Conservation (phyloP, 177 flowering plant genomes). For the Tripterygium wilfordii region DNA sequence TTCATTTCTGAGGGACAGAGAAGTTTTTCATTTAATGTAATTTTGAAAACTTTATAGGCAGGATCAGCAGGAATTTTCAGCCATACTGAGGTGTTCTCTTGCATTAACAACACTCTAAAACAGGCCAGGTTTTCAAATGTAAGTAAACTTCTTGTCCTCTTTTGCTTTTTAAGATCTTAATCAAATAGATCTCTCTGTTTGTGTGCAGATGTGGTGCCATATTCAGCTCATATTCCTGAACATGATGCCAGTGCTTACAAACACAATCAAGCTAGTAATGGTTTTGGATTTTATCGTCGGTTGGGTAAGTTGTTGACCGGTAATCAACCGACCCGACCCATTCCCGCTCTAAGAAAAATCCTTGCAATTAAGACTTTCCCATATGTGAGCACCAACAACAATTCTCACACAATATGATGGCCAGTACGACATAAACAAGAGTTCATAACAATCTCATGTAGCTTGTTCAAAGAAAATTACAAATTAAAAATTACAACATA, state of each 20-base stretch:
- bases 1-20: background rate
- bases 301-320: too few relatives aligned
- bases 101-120: slow-evolving; percentile 82
- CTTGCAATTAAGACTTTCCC: too few relatives aligned
- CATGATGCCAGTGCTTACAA: slow-evolving; percentile 61
- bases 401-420: too few relatives aligned
- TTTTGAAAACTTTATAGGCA: slow-evolving; percentile 41
- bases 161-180: background rate
- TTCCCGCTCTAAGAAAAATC: slow-evolving; percentile 10
- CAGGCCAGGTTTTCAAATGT: slow-evolving; percentile 93
- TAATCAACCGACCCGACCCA: slow-evolving; percentile 6
- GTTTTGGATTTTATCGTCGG: too few relatives aligned
- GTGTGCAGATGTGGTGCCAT: slow-evolving; percentile 72
- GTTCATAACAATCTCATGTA: too few relatives aligned
- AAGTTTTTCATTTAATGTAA: background rate
- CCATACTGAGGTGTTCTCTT: slow-evolving; percentile 87
- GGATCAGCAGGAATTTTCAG: slow-evolving; percentile 93
- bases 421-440: too few relatives aligned
- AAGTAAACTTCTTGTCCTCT: too few relatives aligned
- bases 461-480: too few relatives aligned
- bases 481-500: background rate
- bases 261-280: slow-evolving; percentile 22
- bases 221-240: slow-evolving; percentile 86
- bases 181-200: too few relatives aligned
- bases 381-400: too few relatives aligned